These are phyloP conservation scores for Tillandsia fasciculata DNA, from an alignment of 176 grass and related monocot species.

Conservation along the genomic window DNA sequence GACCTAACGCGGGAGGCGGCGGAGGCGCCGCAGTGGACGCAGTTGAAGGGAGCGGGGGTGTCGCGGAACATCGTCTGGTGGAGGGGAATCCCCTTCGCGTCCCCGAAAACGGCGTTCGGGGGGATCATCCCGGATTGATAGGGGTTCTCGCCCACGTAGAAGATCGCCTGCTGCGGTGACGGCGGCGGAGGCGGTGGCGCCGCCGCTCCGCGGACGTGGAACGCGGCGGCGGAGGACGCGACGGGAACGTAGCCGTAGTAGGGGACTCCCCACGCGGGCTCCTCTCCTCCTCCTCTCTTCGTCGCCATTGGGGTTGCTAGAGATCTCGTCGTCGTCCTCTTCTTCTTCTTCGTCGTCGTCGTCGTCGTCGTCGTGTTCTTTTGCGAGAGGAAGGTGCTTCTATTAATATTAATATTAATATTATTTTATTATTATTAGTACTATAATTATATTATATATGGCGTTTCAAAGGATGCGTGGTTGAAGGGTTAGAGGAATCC, in stretches of 20 bases:
- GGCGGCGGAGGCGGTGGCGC: conserved; percentile 15
- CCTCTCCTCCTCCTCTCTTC: conserved; percentile 30
- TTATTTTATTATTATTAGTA: too few species aligned
- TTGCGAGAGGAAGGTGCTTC: not conserved
- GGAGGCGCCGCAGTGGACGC: conserved; percentile 68
- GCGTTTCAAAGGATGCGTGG: too few species aligned
- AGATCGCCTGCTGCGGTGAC: not conserved
- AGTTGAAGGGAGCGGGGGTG: conserved; percentile 87
- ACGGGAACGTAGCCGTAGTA: conserved; percentile 10
- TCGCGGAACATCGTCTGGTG: conserved; percentile 98
- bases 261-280: conserved; percentile 56
- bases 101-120: conserved; percentile 76
- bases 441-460: too few species aligned
- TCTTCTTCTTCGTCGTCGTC: not conserved
- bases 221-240: conserved; percentile 2
- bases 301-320: conserved; percentile 20
- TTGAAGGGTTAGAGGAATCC: too few species aligned
- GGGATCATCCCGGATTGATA: conserved; percentile 78
- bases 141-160: conserved; percentile 52
- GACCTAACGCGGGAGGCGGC: conserved; percentile 72
- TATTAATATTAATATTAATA: not conserved
- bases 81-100: conserved; percentile 69
- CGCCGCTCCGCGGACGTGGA: not conserved
- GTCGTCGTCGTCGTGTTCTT: not conserved
- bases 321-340: not conserved